phyloP scores from a whole-genome alignment of 257 asterid genomes.

The Solanum dulcamara region DNA sequence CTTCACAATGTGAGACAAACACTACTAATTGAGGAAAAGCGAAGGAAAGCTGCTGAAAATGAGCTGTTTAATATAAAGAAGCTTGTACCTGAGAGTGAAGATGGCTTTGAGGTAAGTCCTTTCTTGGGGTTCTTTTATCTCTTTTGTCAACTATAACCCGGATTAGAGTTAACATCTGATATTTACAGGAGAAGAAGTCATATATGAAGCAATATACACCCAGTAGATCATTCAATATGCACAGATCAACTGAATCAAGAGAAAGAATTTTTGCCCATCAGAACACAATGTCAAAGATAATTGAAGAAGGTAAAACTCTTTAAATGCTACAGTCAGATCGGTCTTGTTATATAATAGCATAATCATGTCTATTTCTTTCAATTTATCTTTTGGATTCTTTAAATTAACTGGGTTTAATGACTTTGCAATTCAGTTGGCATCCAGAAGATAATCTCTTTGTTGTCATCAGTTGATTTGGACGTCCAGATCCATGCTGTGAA shows the following conservation, averaged over 20 bases:
- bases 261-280: conserved; percentile 58
- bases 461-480: conserved; percentile 63
- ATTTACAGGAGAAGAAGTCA: conserved; percentile 65
- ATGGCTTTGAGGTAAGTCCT: conserved; percentile 67
- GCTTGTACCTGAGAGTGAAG: conserved; percentile 74
- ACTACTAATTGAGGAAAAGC: conserved; percentile 55
- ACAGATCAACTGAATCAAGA: conserved; percentile 36
- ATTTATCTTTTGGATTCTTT: neutral
- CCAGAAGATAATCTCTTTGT: conserved; percentile 66
- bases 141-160: neutral
- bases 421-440: conserved; percentile 62
- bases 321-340: neutral
- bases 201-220: conserved; percentile 36
- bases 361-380: neutral
- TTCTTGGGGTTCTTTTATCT: neutral
- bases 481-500: conserved; percentile 93
- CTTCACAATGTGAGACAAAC: conserved; percentile 38
- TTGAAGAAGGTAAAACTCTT: conserved; percentile 74
- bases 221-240: conserved; percentile 29
- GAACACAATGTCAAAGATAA: conserved; percentile 72
- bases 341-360: neutral
- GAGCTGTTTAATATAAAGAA: conserved; percentile 48
- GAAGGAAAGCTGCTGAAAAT: conserved; percentile 61
- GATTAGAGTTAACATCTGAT: neutral
- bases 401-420: conserved; percentile 4